A percentile compares a stretch with the other conserved stretches of the same genome.
Evolutionary conservation across 352 stramenopile species (phyloP).

Genomic region (Pythium monospermum): DNA sequence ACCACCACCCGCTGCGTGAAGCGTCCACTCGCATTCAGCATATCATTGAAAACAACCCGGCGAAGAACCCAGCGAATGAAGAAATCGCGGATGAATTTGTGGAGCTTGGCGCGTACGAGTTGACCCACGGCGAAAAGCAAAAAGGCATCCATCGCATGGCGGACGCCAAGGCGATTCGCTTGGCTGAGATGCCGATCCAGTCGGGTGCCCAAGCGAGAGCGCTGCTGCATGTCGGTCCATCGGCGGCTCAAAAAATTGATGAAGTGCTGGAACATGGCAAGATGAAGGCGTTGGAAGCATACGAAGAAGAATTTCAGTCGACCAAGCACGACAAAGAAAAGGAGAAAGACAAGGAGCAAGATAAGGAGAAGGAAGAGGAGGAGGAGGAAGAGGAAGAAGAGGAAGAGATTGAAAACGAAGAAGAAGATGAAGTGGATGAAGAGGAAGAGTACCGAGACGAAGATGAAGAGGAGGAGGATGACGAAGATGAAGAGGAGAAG

Average conservation of each 20-base stretch:
- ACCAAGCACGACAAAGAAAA: not conserved
- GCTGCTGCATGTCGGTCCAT: constrained; percentile 27
- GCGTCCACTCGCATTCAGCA: constrained; percentile 13
- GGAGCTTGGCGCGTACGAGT: constrained; percentile 29
- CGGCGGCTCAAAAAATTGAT: constrained; percentile 33
- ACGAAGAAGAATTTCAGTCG: constrained; percentile 14
- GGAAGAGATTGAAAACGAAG: not conserved
- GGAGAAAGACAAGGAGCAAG: constrained; percentile 4
- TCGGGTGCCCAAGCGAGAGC: constrained; percentile 24
- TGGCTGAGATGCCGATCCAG: constrained; percentile 20
- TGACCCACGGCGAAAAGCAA: constrained; percentile 29
- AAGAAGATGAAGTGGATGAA: not conserved
- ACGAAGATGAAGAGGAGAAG: not conserved
- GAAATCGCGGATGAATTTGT: constrained; percentile 40
- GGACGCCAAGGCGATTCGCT: constrained; percentile 36
- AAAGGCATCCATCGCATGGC: constrained; percentile 38
- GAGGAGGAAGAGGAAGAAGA: constrained; percentile 9
- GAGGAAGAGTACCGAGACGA: not conserved
- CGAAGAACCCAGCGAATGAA: constrained; percentile 32
- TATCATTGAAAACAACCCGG: constrained; percentile 35
- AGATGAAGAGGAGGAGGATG: constrained; percentile 2
- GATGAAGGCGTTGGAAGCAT: constrained; percentile 28
- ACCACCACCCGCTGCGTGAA: not conserved
- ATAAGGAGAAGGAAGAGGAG: constrained; percentile 2
- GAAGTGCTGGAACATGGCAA: constrained; percentile 31